A percentile compares a stretch with the other conserved stretches of the same genome.
Conservation (phyloP, 768 basidiomycete species). For the Brasilioporus rufonigricans region DNA sequence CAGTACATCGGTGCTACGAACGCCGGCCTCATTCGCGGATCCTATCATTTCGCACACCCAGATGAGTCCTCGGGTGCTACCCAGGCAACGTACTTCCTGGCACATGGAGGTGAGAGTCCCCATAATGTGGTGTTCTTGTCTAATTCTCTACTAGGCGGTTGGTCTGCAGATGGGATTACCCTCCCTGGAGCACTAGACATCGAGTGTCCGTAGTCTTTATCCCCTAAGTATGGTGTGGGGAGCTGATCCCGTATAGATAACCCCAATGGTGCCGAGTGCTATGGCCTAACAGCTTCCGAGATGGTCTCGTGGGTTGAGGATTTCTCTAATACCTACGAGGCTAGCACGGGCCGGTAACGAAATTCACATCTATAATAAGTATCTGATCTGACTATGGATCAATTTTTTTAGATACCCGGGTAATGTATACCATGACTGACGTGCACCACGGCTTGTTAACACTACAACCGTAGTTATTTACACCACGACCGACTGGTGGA, state of each 20-base stretch:
- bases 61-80: constrained; percentile 50
- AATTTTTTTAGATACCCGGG: constrained; percentile 38
- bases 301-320: constrained; percentile 66
- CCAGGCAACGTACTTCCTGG: constrained; percentile 60
- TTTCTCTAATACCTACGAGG: constrained; percentile 59
- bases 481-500: constrained; percentile 69
- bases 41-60: constrained; percentile 61
- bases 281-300: constrained; percentile 46
- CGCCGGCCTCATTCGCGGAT: constrained; percentile 55
- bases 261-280: constrained; percentile 51
- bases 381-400: background rate
- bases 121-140: background rate
- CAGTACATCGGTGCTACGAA: constrained; percentile 58
- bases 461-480: constrained; percentile 46
- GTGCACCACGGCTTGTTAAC: background rate
- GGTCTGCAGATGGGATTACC: constrained; percentile 55
- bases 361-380: background rate
- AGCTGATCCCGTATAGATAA: constrained; percentile 38
- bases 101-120: constrained; percentile 44
- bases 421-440: constrained; percentile 14
- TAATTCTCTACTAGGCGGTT: constrained; percentile 39
- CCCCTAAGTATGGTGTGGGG: background rate
- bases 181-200: constrained; percentile 66
- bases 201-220: constrained; percentile 42
- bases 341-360: constrained; percentile 44